Evolutionary conservation across 1,284 basidiomycete species (phyloP), one percentile per base, ranked within the genome.

Genomic region (Mycosarcoma mackinlayi): DNA sequence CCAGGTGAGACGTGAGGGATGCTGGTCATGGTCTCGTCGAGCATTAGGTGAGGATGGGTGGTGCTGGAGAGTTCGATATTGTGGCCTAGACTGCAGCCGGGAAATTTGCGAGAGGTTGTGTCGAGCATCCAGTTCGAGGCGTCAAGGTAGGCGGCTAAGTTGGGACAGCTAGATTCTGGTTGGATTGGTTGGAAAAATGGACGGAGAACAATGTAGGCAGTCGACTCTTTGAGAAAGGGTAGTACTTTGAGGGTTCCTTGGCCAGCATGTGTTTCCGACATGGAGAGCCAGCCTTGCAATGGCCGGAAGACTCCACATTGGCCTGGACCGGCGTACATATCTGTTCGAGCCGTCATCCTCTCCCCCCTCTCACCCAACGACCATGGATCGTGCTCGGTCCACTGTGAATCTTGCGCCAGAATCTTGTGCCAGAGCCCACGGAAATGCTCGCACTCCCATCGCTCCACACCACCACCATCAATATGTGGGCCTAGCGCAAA

Each of bases 201-300:
- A 0, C 91, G 87, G 0, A 93, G 85, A 11, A 92, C 86, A 44
- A 88, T 84, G 77, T 92, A 93, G 0, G 91, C 89, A 49, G 91
- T 91, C 10, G 89, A 88, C 21, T 92, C 85, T 8, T 86, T 76
- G 9, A 94, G 85, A 70, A 90, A 86, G 0, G 92, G 92, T 83
- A 91, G 92, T 13, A 93, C 89, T 1, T 85, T 84, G 3, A 94
- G 85, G 0, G 92, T 94, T 11, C 92, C 91, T 77, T 92, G 89
- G 6, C 84, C 84, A 0, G 88, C 86, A 0, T 87, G 87, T 0
- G 90, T 90, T 27, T 77, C n/a, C 19, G 78, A 83, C 27, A 84
- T 79, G 0, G 89, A 89, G 54, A 92, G 84, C 91, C 85, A 86
- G 3, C 90, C 90, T 79, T 92, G 90, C 86, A 89, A 89, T 0